A percentile compares a stretch with the other conserved stretches of the same genome.
Evolutionary conservation across 768 basidiomycete genomes (phyloP).

Genomic region (Mycena chlorophos): DNA sequence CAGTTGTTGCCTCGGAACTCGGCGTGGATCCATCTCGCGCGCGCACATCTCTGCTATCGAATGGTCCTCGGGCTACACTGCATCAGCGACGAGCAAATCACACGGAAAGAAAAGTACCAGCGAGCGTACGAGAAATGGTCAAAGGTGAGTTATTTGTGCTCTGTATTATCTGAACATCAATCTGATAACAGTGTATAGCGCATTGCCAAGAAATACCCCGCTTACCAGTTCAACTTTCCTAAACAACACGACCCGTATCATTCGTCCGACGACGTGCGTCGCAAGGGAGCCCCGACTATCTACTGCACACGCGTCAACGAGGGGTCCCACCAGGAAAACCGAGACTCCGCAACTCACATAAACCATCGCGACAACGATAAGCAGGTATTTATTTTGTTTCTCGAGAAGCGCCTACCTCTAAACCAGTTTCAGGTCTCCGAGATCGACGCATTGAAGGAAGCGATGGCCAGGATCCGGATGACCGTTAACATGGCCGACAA

Average conservation of each 20-base stretch:
- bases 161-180: background rate
- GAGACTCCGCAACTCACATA: background rate
- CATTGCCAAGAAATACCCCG: constrained; percentile 2
- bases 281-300: constrained; percentile 7
- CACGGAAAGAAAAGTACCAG: constrained; percentile 10
- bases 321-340: constrained; percentile 7
- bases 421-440: background rate
- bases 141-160: background rate
- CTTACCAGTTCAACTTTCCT: constrained; percentile 8
- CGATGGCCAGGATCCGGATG: constrained; percentile 19
- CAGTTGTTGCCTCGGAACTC: constrained; percentile 9
- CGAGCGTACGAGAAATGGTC: constrained; percentile 4
- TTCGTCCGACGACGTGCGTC: constrained; percentile 1
- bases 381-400: background rate
- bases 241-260: constrained; percentile 12
- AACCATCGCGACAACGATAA: constrained; percentile 4
- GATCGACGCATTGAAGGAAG: constrained; percentile 13
- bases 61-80: constrained; percentile 18
- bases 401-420: background rate
- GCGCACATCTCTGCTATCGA: constrained; percentile 3
- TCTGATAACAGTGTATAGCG: constrained; percentile 3
- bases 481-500: constrained; percentile 13
- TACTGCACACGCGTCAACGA: constrained; percentile 18
- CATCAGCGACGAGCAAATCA: constrained; percentile 9
- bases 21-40: constrained; percentile 10